Evolutionary conservation across 176 grass and related monocot species (phyloP).

Genomic region (Cenchrus fungigraminus): DNA sequence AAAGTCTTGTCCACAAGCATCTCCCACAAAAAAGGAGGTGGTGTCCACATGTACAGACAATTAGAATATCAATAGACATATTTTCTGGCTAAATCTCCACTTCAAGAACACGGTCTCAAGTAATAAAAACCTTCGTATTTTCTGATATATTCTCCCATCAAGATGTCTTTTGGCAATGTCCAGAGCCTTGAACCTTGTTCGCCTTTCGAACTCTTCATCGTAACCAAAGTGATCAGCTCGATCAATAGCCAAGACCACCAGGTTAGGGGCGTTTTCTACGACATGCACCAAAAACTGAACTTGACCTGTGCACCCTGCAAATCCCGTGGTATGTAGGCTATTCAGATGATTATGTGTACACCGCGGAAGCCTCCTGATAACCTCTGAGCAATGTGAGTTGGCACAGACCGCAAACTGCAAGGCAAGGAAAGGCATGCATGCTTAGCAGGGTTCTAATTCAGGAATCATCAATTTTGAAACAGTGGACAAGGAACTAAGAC

Average conservation of each 20-base stretch:
- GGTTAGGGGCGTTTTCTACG: conserved; percentile 20
- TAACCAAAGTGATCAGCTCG: not conserved
- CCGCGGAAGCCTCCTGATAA: conserved; percentile 22
- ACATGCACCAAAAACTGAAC: conserved; percentile 29
- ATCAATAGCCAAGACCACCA: conserved; percentile 12
- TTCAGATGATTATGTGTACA: conserved; percentile 20
- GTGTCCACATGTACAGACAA: too few relatives aligned
- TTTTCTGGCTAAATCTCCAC: too few relatives aligned
- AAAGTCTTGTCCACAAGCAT: too few relatives aligned
- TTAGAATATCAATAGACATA: too few relatives aligned
- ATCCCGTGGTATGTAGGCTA: conserved; percentile 12
- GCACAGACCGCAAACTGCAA: conserved; percentile 19
- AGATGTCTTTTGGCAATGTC: conserved; percentile 20
- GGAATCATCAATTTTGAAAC: too few relatives aligned
- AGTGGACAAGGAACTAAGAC: too few relatives aligned
- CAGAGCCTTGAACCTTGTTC: not conserved
- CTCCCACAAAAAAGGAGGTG: too few relatives aligned
- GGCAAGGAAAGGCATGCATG: not conserved
- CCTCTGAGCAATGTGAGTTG: not conserved
- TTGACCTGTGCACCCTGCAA: not conserved
- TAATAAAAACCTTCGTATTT: not conserved
- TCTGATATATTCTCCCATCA: conserved; percentile 2
- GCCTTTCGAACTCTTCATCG: not conserved
- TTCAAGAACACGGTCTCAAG: not conserved
- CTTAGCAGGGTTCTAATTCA: too few relatives aligned